Evolutionary conservation across 2,329 filamentous ascomycete species (phyloP), one percentile per base, ranked within the genome.

Genomic region (Curvularia verruculosa): DNA sequence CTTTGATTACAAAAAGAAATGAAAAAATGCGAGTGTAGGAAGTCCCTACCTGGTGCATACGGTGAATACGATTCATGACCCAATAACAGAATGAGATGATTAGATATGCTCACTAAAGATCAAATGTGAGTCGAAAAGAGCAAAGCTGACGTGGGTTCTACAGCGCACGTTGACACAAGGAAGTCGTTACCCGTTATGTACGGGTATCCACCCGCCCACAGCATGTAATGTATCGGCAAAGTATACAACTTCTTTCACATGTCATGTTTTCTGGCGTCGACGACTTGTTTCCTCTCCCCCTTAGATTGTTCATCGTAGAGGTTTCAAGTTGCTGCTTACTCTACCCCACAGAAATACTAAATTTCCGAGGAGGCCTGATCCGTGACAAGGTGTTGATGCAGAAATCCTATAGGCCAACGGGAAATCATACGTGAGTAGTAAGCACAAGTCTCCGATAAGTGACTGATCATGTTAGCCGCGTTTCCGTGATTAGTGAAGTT

Each of bases 101-200:
- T 18, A n/a, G 15, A 7, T 18, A 5, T 18, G 15, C 34, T 36
- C 34, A 18, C 15, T n/a, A 36, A 36, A 7, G 12, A 36, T 36
- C 2, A 13, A 3, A 12, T 13, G 9, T 34, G 10, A 19, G 19
- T 13, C 18, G 5, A 21, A 21, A 39, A 12, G n/a, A 23, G 29
- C 52, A 37, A 44, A 50, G 52, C 52, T 58, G 51, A 53, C 31
- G 12, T 37, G 18, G 39, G 41, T 28, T 37, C n/a, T 7, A n/a
- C 13, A 2, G 15, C 34, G 34, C 34, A n/a, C 18, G 5, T 36
- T 36, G 34, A n/a, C 34, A 18, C 6, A 36, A 7, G 28, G 12
- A n/a, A 36, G 7, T 8, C 34, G 34, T 18, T 8, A 13, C 13
- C n/a, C 15, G 34, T 36, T 18, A n/a, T 36, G 18, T n/a, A 18